phyloP scores from a whole-genome alignment of 2,329 filamentous ascomycete genomes.

The Calonectria montana region DNA sequence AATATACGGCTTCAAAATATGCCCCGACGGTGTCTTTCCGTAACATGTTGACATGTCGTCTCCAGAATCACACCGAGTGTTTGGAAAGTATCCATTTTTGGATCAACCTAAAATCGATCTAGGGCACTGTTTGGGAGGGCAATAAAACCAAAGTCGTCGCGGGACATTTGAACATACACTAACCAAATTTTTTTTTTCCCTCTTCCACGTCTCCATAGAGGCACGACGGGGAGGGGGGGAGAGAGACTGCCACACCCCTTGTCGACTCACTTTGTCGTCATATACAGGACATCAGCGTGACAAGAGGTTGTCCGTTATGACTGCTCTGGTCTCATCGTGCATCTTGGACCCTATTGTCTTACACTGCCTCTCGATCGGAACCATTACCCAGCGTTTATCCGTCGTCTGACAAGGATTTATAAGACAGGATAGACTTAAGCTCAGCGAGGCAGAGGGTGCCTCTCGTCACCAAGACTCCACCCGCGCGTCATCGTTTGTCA shows the following conservation, averaged over 20 bases:
- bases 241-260: not conserved
- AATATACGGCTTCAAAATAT: not conserved
- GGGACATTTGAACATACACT: not conserved
- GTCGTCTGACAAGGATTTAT: not conserved
- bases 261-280: not conserved
- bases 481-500: slow-evolving; percentile 36
- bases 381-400: not conserved
- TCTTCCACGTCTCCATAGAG: not conserved
- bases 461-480: slow-evolving; percentile 28
- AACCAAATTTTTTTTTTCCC: not conserved
- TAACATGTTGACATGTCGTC: not conserved
- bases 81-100: not conserved
- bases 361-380: slow-evolving; percentile 1
- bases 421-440: slow-evolving; percentile 5
- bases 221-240: not conserved
- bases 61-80: slow-evolving; percentile 1
- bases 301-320: not conserved
- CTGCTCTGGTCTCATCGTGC: not conserved
- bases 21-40: not conserved
- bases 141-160: not conserved
- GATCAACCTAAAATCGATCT: not conserved
- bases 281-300: not conserved
- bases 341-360: slow-evolving; percentile 7
- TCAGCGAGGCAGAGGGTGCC: not conserved
- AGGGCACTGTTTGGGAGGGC: not conserved